Evolutionary conservation across 345 rosid species (phyloP).

Genomic region (Fremontodendron californicum): DNA sequence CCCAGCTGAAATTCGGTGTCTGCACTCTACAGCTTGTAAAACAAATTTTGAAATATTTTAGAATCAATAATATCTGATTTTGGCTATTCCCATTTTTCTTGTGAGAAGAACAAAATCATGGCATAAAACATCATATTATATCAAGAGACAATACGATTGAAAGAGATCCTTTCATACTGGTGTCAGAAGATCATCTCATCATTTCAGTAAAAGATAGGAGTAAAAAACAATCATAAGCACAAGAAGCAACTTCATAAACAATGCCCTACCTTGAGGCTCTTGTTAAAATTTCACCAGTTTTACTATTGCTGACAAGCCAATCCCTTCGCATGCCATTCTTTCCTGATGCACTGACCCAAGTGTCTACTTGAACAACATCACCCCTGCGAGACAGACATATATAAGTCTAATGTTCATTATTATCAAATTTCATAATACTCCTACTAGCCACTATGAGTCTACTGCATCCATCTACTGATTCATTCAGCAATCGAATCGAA

Average conservation of each 20-base stretch:
- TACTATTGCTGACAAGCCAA: constrained; percentile 73
- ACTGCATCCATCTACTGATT: too few species aligned
- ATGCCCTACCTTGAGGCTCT: constrained; percentile 81
- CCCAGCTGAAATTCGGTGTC: too few species aligned
- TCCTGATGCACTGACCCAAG: constrained; percentile 86
- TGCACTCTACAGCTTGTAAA: too few species aligned
- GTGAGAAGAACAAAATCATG: background rate
- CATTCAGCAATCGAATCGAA: too few species aligned
- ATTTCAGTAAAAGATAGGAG: background rate
- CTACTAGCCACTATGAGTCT: too few species aligned
- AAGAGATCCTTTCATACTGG: background rate
- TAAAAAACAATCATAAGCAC: background rate
- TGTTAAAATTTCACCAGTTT: constrained; percentile 73
- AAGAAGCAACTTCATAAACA: background rate
- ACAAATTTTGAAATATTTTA: background rate
- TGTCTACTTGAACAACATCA: constrained; percentile 84
- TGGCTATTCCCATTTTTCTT: background rate
- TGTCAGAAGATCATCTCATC: background rate
- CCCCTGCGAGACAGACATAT: constrained; percentile 54
- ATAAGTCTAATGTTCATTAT: background rate
- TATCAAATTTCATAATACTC: background rate
- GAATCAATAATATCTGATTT: background rate
- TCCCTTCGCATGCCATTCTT: constrained; percentile 98
- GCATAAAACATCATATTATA: background rate
- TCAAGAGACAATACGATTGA: background rate